Base-by-base conservation (phyloP, 2,329 filamentous ascomycete species). In the Fusarium penzigii region DNA sequence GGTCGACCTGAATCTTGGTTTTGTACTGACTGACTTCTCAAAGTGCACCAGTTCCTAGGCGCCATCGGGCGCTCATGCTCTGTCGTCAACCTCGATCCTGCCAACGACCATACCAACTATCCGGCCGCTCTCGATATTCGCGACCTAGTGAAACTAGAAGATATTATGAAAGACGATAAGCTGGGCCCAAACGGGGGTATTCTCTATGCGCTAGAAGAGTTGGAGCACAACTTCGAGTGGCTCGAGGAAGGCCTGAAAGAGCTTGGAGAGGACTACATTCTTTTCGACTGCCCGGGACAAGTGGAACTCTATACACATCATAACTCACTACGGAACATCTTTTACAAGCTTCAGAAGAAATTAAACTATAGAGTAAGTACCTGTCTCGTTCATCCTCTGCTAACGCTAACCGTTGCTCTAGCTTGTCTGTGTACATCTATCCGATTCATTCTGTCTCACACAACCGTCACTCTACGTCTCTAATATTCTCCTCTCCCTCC, bases 291-390 rank as follows among this genome's bases (percentile, higher is more conserved):
- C 61, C 94, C 94, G 0, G 94, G 94, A 1, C 94, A 99, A 71
- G 93, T 97, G 44, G 94, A 99, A 74, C 82, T 99, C 6, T 97
- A 97, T 68, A 97, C 93, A 42, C 94, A 97, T 69, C 94, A 99
- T 74, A 86, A 87, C 51, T 95, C 92, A 13, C 76, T 99, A 61
- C 85, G 94, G 52, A 95, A 95, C 66, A 92, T 99, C 57, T 92
- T 99, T 72, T 89, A 92, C 68, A 86, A 84, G 70, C 80, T 99
- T 52, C 89, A 96, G 74, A 97, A 96, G 76, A 72, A 14, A 4
- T 9, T 93, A 63, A 92, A 90, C 54, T 97, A 95, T 71, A 86
- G 94, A 80, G 93, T 97, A 77, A 59, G 89, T 56, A 13, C 13
- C 16, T 13, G 9, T 7, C 14, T 44, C 9, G n/a, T 25, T 11